Evolutionary conservation across 208 protist species (phyloP), one percentile per base, ranked within the genome.

Genomic region (Leishmania arabica): DNA sequence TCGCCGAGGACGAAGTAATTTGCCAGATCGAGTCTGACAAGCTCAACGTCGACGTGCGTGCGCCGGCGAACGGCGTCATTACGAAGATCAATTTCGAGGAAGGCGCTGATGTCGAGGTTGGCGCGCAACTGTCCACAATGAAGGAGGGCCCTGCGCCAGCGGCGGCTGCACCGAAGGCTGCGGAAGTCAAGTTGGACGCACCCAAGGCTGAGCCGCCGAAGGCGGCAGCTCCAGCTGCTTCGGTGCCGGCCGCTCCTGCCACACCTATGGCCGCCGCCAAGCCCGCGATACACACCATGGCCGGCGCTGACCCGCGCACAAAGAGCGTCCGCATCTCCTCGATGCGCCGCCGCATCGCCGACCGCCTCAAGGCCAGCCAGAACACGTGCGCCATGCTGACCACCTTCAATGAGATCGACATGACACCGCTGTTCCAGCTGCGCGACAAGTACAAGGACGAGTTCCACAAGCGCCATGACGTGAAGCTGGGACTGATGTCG

Each of bases 401-500:
- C 31, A 99, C 99, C 47, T 99, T 99, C 93, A 99, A 99, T 83
- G 99, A 99, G 89, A 98, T 99, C 84, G 99, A 99, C 90, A 99
- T 99, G 97, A 98, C 91, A 27, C 93, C 92, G 17, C 89, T 99
- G 21, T 99, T 99, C 51, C 84, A 97, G 79, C 70, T 99, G 83
- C 95, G 99, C 69, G 94, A 96, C 64, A 95, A 98, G 84, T 98
- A 99, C 96, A 99, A 99, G 90, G 99, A 99, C 70, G 95, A 95
- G 40, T 99, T 99, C 84, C 80, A 93, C 62, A 98, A 99, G 92
- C 99, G 99, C 87, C 98, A 99, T 89, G 97, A 95, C 76, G 93
- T 99, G 47, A 99, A 99, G 93, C 91, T 99, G 17, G 99, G 99
- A 37, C 99, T 99, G 87, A 99, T 99, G 99, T 99, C 96, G 19